These are phyloP conservation scores for Stemphylium lycopersici DNA, from an alignment of 2,329 filamentous ascomycete genomes.

Conservation along the genomic window DNA sequence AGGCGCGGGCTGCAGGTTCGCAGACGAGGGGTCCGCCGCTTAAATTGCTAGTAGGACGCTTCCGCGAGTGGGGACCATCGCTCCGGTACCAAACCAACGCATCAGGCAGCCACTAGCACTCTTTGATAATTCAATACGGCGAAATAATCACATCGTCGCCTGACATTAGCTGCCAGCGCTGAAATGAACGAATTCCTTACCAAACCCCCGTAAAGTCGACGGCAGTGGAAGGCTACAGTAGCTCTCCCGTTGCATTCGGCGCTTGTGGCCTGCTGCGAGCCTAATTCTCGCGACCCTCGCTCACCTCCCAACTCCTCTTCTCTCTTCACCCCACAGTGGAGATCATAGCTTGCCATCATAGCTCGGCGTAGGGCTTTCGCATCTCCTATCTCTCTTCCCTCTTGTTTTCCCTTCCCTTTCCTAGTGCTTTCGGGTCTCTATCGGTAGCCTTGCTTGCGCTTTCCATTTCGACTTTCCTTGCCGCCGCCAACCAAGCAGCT, in stretches of 20 bases:
- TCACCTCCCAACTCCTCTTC: constrained; percentile 30
- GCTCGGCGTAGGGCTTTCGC: constrained; percentile 45
- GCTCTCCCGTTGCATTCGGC: constrained; percentile 24
- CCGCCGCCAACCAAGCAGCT: constrained; percentile 30
- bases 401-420: constrained; percentile 47
- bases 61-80: constrained; percentile 3
- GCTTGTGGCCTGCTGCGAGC: constrained; percentile 26
- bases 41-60: constrained; percentile 15
- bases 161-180: background rate
- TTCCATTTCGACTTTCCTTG: constrained; percentile 38
- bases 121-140: constrained; percentile 11
- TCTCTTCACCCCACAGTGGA: constrained; percentile 46
- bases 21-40: constrained; percentile 18
- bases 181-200: background rate
- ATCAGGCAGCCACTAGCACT: constrained; percentile 16
- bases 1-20: constrained; percentile 19
- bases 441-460: constrained; percentile 35
- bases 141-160: background rate
- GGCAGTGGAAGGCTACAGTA: constrained; percentile 20
- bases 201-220: constrained; percentile 3
- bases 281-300: constrained; percentile 36
- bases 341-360: constrained; percentile 40
- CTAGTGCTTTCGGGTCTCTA: constrained; percentile 40
- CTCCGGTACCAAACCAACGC: constrained; percentile 5
- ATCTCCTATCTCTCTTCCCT: constrained; percentile 45